Evolutionary conservation across 2,329 filamentous ascomycete genomes (phyloP).

Genomic region (Monosporascus sp.): DNA sequence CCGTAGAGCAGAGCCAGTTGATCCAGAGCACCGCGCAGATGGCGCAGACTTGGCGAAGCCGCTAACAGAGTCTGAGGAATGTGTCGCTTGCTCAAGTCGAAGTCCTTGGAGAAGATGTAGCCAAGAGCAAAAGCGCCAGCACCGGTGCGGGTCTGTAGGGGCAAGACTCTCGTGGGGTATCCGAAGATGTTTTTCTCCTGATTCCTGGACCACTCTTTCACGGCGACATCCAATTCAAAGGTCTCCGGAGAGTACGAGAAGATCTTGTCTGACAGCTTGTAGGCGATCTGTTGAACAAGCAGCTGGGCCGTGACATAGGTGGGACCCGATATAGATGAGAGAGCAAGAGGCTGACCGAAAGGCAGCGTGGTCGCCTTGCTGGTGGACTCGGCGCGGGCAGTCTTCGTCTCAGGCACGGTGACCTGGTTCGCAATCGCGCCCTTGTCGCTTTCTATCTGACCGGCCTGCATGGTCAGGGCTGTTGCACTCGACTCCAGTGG

Average conservation of each 20-base stretch:
- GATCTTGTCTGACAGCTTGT: constrained; percentile 91
- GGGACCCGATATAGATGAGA: constrained; percentile 68
- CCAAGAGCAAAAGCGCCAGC: constrained; percentile 88
- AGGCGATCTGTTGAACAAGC: constrained; percentile 92
- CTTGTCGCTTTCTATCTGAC: constrained; percentile 32
- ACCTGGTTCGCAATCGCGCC: constrained; percentile 24
- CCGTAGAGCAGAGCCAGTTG: constrained; percentile 88
- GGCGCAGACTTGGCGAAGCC: constrained; percentile 73
- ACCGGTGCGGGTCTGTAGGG: constrained; percentile 81
- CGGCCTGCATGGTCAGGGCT: constrained; percentile 24
- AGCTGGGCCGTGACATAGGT: constrained; percentile 92
- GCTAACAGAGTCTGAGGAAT: constrained; percentile 89
- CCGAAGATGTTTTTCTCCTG: constrained; percentile 76
- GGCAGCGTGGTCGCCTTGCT: constrained; percentile 48
- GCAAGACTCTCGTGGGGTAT: constrained; percentile 69
- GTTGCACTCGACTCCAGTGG: constrained; percentile 6
- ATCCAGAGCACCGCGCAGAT: constrained; percentile 78
- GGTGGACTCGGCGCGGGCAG: constrained; percentile 28
- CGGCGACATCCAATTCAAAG: constrained; percentile 82
- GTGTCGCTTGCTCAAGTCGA: constrained; percentile 83
- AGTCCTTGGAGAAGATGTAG: constrained; percentile 97
- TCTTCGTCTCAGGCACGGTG: constrained; percentile 24
- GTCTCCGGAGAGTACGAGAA: constrained; percentile 94
- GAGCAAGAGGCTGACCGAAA: constrained; percentile 49
- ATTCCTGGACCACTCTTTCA: constrained; percentile 67